Base-by-base conservation (phyloP, 192 early-diverging fungal species). In the Coemansia sp. region DNA sequence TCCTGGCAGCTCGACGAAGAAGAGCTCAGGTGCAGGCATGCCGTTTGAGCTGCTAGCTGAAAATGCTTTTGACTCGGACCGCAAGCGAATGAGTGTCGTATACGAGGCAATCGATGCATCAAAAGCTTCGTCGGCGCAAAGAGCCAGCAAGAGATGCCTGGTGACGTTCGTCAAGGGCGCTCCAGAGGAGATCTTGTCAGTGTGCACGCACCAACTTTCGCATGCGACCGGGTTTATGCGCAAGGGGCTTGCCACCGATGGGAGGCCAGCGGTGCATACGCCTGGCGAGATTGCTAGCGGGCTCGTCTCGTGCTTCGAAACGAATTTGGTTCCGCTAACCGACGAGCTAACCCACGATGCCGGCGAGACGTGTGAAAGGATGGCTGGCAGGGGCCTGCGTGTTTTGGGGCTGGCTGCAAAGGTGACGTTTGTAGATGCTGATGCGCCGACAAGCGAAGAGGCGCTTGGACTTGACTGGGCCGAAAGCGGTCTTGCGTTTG, bases 31-130 rank as follows among this genome's bases (percentile, higher is more conserved):
- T 5, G 39, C 44, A 18, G 35, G 9, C 30, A 48, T 36, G 30
- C 83, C 86, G 21, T 86, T 86, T 62, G 58, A 49, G 52, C 64
- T 78, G 52, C 64, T 92, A 6, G 91, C 86, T 24, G 95, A 96
- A 73, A 90, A 93, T 58, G 89, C 95, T 0, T 98, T 98, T 71
- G 93, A 96, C 74, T 91, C 92, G 72, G 96, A 98, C 63, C 89
- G 96, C 51, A 99, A 99, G 80, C 87, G 95, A 34, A 98, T 98
- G 96, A 93, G 91, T 79, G 89, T 92, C 12, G 81, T 95, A 1
- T 94, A 89, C 77, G 77, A 86, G 46, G 64, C 51, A 18, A 66
- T 39, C 7, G 35, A 41, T 26, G 24, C n/a, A 11, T 43, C 46
- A 15, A 36, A 18, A 41, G 48, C 49, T 5, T 15, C 34, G 10